A percentile compares a stretch with the other conserved stretches of the same genome.
Evolutionary conservation across 1,139 yeast species (phyloP).

Genomic region (Hyphopichia buzzinii): DNA sequence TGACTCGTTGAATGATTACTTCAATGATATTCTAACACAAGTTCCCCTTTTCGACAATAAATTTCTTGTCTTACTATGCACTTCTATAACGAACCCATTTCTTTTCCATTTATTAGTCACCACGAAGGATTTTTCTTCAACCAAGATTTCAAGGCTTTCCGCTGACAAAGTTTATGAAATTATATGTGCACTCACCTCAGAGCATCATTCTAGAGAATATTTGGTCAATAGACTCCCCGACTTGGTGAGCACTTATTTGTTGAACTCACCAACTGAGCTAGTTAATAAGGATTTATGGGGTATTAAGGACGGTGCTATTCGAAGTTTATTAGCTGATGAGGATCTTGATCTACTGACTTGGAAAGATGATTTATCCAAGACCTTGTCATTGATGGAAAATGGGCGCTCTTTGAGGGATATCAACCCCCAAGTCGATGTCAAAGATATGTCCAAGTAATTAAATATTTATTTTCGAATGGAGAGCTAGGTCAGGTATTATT

Average conservation of each 20-base stretch:
- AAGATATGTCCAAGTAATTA: slow-evolving; percentile 15
- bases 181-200: slow-evolving; percentile 20
- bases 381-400: slow-evolving; percentile 26
- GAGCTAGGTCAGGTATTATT: too few species aligned
- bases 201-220: slow-evolving; percentile 22
- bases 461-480: too few species aligned
- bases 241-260: slow-evolving; percentile 20
- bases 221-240: slow-evolving; percentile 28
- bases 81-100: slow-evolving; percentile 18
- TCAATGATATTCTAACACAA: slow-evolving; percentile 15
- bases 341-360: slow-evolving; percentile 24
- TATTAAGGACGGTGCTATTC: slow-evolving; percentile 23
- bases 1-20: slow-evolving; percentile 10
- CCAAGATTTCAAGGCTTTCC: slow-evolving; percentile 21
- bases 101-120: slow-evolving; percentile 19
- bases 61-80: slow-evolving; percentile 30
- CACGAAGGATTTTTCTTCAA: slow-evolving; percentile 13
- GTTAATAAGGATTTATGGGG: slow-evolving; percentile 27
- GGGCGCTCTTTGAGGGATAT: slow-evolving; percentile 26
- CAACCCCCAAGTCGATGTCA: slow-evolving; percentile 28
- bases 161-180: slow-evolving; percentile 24
- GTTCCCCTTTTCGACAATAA: slow-evolving; percentile 19
- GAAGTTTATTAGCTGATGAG: slow-evolving; percentile 18
- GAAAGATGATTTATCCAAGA: slow-evolving; percentile 20
- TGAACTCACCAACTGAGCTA: slow-evolving; percentile 12